These are phyloP conservation scores for Austroboletus eburneus DNA, from an alignment of 768 basidiomycete species.

Conservation along the genomic window DNA sequence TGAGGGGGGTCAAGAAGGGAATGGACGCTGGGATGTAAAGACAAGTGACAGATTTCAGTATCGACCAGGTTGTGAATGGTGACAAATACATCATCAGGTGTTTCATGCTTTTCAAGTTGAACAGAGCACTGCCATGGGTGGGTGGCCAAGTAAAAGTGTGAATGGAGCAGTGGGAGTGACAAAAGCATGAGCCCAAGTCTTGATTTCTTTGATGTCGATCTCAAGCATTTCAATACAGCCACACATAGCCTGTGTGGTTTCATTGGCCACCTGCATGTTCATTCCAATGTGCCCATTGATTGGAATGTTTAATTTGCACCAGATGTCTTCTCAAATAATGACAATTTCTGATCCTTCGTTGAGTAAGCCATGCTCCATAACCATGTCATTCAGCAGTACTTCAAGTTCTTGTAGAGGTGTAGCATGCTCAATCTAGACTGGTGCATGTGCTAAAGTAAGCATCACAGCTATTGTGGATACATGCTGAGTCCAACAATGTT, in stretches of 20 bases:
- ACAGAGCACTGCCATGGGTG: constrained; percentile 23
- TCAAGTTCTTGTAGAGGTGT: neutral
- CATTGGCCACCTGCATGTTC: too few species aligned
- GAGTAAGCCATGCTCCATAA: neutral
- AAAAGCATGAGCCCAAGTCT: constrained; percentile 22
- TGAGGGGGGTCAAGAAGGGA: too few species aligned
- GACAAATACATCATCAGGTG: neutral
- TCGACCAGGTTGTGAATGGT: constrained; percentile 3
- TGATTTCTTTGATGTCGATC: constrained; percentile 14
- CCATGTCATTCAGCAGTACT: neutral
- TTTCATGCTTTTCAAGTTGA: constrained; percentile 6
- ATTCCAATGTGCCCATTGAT: constrained; percentile 12
- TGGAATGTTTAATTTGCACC: constrained; percentile 1
- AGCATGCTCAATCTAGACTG: constrained; percentile 7
- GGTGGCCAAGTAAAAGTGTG: constrained; percentile 12
- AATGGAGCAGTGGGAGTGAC: constrained; percentile 18
- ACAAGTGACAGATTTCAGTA: too few species aligned
- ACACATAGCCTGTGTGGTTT: neutral
- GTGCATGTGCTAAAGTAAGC: neutral
- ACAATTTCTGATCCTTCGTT: constrained; percentile 24
- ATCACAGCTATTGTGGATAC: neutral
- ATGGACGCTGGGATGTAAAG: too few species aligned
- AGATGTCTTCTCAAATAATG: constrained; percentile 17
- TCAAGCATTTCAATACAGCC: constrained; percentile 7
- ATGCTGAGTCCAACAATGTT: too few species aligned